phyloP scores from a whole-genome alignment of 192 early-diverging fungal species.

The Podila minutissima region DNA sequence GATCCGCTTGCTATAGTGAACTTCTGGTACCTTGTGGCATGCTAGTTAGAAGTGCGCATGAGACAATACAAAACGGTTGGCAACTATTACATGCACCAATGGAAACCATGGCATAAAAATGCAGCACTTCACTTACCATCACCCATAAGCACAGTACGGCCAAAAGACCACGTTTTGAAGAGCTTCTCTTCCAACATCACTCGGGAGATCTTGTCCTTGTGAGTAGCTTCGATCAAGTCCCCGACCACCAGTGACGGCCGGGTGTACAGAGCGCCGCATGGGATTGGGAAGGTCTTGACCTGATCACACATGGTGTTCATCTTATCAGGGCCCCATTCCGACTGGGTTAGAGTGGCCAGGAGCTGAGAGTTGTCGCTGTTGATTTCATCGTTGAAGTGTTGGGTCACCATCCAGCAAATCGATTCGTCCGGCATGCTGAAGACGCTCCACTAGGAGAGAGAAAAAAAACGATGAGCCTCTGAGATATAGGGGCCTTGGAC shows the following conservation, averaged over 20 bases:
- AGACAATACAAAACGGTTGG: not conserved
- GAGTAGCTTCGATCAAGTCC: constrained; percentile 19
- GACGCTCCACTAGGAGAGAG: constrained; percentile 21
- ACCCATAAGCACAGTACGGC: constrained; percentile 16
- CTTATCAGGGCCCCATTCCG: constrained; percentile 15
- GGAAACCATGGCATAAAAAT: too few relatives aligned
- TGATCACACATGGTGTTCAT: constrained; percentile 26
- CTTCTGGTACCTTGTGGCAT: constrained; percentile 15
- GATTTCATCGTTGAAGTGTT: constrained; percentile 7
- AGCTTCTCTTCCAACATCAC: constrained; percentile 39
- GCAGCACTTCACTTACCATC: constrained; percentile 13
- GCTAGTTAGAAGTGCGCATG: not conserved
- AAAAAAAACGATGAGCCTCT: too few relatives aligned
- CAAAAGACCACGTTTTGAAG: constrained; percentile 28
- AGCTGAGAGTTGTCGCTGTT: not conserved
- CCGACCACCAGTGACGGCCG: constrained; percentile 5
- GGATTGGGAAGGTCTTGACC: constrained; percentile 22
- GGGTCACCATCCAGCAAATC: constrained; percentile 37
- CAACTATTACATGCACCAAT: not conserved
- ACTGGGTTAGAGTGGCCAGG: not conserved
- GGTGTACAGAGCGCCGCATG: constrained; percentile 7
- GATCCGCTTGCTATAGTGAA: too few relatives aligned
- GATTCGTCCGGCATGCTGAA: constrained; percentile 41
- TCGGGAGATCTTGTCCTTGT: constrained; percentile 14
- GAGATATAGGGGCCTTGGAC: too few relatives aligned